Conservation (phyloP, 164 flowering plant species). For the Piper betle region DNA sequence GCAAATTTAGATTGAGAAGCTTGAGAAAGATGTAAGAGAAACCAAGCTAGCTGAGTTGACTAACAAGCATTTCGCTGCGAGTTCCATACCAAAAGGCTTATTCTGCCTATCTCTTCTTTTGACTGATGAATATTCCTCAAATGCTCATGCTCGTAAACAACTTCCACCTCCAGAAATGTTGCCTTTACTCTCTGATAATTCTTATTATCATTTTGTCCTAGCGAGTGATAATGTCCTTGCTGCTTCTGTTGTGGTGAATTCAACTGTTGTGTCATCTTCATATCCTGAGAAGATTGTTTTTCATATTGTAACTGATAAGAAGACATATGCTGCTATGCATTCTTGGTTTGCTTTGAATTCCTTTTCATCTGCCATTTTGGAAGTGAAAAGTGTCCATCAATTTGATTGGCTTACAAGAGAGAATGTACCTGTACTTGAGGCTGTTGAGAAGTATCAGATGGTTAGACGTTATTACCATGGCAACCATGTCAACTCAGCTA, state of each 20-base stretch:
- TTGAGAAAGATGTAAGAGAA: slow-evolving; percentile 68
- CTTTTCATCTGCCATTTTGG: slow-evolving; percentile 72
- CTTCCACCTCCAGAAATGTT: slow-evolving; percentile 92
- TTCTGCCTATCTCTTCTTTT: slow-evolving; percentile 86
- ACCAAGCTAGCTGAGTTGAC: slow-evolving; percentile 76
- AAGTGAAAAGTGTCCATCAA: slow-evolving; percentile 93
- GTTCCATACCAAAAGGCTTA: slow-evolving; percentile 79
- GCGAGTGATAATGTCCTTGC: slow-evolving; percentile 95
- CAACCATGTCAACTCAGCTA: slow-evolving; percentile 67
- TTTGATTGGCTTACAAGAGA: slow-evolving; percentile 97
- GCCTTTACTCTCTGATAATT: slow-evolving; percentile 78
- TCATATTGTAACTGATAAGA: slow-evolving; percentile 96
- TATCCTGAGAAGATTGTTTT: slow-evolving; percentile 78
- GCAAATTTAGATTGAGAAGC: slow-evolving; percentile 64
- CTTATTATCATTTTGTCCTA: slow-evolving; percentile 70
- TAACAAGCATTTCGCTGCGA: slow-evolving; percentile 97
- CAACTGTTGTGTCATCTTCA: slow-evolving; percentile 60
- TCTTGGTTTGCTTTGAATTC: slow-evolving; percentile 98
- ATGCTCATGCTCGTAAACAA: slow-evolving; percentile 91
- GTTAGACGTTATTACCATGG: slow-evolving; percentile 87
- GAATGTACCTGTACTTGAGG: slow-evolving; percentile 95
- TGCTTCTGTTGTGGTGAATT: slow-evolving; percentile 88
- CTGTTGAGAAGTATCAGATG: slow-evolving; percentile 70
- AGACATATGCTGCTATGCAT: slow-evolving; percentile 99
- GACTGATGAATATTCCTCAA: slow-evolving; percentile 96